Base-by-base conservation (phyloP, 169 alveolate species). In the Eimeria tenella region DNA sequence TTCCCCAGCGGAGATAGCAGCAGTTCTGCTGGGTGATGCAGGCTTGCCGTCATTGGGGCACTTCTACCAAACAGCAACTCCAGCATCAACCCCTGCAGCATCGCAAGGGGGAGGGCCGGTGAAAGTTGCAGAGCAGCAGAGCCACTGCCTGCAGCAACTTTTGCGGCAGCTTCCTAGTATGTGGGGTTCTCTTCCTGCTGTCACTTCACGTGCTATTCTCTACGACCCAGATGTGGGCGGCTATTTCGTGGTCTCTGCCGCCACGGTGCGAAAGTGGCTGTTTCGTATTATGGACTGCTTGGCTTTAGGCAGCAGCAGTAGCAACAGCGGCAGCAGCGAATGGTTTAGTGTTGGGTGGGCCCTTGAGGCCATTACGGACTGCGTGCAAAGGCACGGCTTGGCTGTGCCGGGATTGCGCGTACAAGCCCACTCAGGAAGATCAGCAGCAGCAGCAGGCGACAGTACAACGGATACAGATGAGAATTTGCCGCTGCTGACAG, bases 291-390 rank as follows among this genome's bases (percentile, higher is more conserved):
- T 56, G 4, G 90, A 82, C 60, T 82, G 90, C 42, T 56, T 82
- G 5, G 90, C 90, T 58, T 31, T 82, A 31, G 58, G 75, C 77
- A 82, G 90, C 62, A 60, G 77, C 90, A 60, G 90, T 74, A 82
- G 90, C 90, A 55, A 52, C 90, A 31, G 90, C 90, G 21, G 75
- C 90, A 60, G 90, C 75, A 82, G 77, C 75, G 90, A 60, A 31
- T 55, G 90, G 73, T 31, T 23, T 31, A 82, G 62, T 21, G 75
- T 82, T 25, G 75, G 90, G 42, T 82, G 77, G 90, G 90, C 90
- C 23, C 23, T 82, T 17, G 90, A 82, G 23, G 56, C 90, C 9
- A 17, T 82, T 21, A 56, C 42, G 25, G 90, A 55, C 23, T 82
- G 77, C 60, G 73, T 60, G 63, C 75, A 31, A 19, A 31, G 58